Conservation (phyloP, 768 basidiomycete species). For the Boletus subcaerulescens region DNA sequence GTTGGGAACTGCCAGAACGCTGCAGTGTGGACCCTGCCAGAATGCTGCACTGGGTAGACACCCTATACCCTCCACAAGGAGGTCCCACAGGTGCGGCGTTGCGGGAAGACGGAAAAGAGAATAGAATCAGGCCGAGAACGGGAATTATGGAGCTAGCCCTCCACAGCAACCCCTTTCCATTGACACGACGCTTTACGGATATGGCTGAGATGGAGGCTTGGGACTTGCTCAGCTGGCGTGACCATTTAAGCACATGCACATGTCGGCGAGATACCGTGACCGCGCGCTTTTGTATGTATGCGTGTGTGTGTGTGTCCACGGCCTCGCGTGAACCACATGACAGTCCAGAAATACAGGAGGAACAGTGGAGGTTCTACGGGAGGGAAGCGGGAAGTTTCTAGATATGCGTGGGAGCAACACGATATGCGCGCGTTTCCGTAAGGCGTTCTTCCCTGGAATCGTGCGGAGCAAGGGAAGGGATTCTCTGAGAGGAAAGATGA, state of each 20-base stretch:
- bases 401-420: background rate
- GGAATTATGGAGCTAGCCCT: slow-evolving; percentile 11
- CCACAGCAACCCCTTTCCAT: slow-evolving; percentile 22
- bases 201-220: slow-evolving; percentile 4
- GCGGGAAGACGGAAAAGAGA: background rate
- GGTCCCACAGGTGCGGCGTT: slow-evolving; percentile 5
- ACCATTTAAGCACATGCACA: background rate
- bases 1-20: background rate
- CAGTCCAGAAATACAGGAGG: background rate
- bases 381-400: background rate
- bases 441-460: slow-evolving; percentile 3
- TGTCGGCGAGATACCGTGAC: slow-evolving; percentile 1
- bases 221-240: background rate
- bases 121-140: slow-evolving; percentile 11
- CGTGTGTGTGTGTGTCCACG: background rate
- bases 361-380: background rate
- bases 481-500: slow-evolving; percentile 14
- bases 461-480: slow-evolving; percentile 15
- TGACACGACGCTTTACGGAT: slow-evolving; percentile 13
- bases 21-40: background rate
- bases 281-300: background rate
- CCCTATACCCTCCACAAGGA: slow-evolving; percentile 19
- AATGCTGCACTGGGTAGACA: background rate
- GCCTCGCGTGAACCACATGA: slow-evolving; percentile 8
- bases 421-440: slow-evolving; percentile 8